Evolutionary conservation across 2,329 filamentous ascomycete genomes (phyloP), one percentile per base, ranked within the genome.

Genomic region (Ascocoryne sarcoides): DNA sequence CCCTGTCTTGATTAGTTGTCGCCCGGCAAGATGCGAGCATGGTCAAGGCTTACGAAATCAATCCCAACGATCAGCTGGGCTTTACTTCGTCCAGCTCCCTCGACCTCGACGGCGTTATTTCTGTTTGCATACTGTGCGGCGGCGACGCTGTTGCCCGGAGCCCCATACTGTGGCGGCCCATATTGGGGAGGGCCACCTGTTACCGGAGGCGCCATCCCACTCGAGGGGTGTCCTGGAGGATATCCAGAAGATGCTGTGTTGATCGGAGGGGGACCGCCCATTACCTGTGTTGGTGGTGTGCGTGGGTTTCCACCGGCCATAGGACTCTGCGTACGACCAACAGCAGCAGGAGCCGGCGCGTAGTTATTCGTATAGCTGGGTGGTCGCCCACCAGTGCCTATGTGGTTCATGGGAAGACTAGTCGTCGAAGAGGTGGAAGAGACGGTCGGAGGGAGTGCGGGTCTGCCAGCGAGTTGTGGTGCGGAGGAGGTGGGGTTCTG

Each of bases 61-160:
- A 98, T 96, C 52, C 92, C 92, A 40, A 98, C 92, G 63, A 98
- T 98, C 57, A 98, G 72, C 69, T 96, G 92, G 39, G 92, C 85
- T 71, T 95, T 95, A 69, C 82, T 94, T 61, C 86, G 79, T 57
- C 82, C 87, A 55, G 81, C 85, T 44, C 85, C 89, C 56, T 95
- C 87, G 26, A 94, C 84, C 64, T 96, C 90, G 32, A 75, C 73
- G 12, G 69, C 67, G 54, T 66, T 66, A 55, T 66, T 54, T 44
- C 57, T 49, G 34, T 50, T 51, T n/a, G 48, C 50, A 47, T 58
- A 59, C 37, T 57, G 55, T 33, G 49, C 48, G 20, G 51, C 48
- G 16, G 53, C 52, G 37, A 48, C 44, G 31, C 47, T 51, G 12
- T 48, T 45, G 12, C 23, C 23, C 10, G 51, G 51, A 23, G 51